Conservation (phyloP, 495 filamentous ascomycete genomes). For the Cercophora samala region DNA sequence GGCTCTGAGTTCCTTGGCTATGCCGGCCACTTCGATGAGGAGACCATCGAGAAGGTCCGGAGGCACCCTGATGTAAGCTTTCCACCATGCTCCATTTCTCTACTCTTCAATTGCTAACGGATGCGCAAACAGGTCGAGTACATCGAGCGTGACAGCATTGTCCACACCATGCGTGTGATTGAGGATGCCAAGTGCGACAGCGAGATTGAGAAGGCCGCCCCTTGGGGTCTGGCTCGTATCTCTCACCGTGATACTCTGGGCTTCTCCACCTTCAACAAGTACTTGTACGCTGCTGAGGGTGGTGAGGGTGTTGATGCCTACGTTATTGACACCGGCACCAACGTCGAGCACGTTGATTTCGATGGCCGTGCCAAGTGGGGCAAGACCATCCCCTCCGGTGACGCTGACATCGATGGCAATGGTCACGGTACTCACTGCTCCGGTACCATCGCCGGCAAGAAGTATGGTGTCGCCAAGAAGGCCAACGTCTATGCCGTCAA, state of each 20-base stretch:
- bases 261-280: conserved; percentile 97
- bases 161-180: conserved; percentile 64
- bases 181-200: conserved; percentile 35
- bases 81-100: background rate
- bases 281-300: conserved; percentile 83
- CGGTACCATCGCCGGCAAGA: conserved; percentile 94
- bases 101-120: conserved; percentile 17
- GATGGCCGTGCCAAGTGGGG: conserved; percentile 94
- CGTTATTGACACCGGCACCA: conserved; percentile 97
- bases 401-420: conserved; percentile 91
- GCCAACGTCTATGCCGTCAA: conserved; percentile 95
- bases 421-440: conserved; percentile 99
- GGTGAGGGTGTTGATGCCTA: conserved; percentile 99
- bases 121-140: conserved; percentile 73
- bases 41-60: conserved; percentile 87
- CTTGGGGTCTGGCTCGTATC: conserved; percentile 97
- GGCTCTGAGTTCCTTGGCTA: conserved; percentile 82
- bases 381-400: conserved; percentile 84
- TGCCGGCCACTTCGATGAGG: conserved; percentile 92
- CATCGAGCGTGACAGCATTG: conserved; percentile 89
- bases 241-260: conserved; percentile 84
- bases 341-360: conserved; percentile 91
- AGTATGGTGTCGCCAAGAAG: conserved; percentile 99
- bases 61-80: conserved; percentile 93
- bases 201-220: conserved; percentile 81